Base-by-base conservation (phyloP, 805 yeast species). In the Ascoidea tarda region DNA sequence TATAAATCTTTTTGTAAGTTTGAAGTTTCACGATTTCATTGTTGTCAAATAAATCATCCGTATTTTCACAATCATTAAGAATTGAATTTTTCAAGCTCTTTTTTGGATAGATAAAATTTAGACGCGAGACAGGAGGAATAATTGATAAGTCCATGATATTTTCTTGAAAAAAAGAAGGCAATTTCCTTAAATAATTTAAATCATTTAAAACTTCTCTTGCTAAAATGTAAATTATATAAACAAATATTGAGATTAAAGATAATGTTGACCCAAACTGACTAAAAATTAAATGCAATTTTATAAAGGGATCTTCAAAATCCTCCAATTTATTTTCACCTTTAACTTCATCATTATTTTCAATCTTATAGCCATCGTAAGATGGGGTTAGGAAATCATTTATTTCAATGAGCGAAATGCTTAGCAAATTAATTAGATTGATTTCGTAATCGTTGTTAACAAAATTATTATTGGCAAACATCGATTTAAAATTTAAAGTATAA, bases 391-490 rank as follows among this genome's bases (percentile, higher is more conserved):
- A 38, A 38, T 10, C 8, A 38, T 38, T 38, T 1, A 38, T 38
- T 10, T 38, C 2, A 38, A 14, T 10, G 8, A 38, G 14, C 2
- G 44, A 38, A 38, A 38, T 38, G 4, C 4, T 38, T 38, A 38
- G 14, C 14, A 38, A 14, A 38, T 38, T 8, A 38, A 38, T 38
- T 21, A 52, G 14, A 32, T 48, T 46, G 28, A 50, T 14, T 33
- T 52, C 54, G 21, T 52, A 42, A 10, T 52, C 54, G 16, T 52
- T 52, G 32, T 50, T 46, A 6, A 49, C 31, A 32, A 50, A 50
- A 16, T 16, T 38, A 14, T 49, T 28, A 28, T 46, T 47, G 8
- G 44, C 8, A 14, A 38, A 38, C 14, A 14, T 10, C 2, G 8
- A 10, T 38, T 8, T 10, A 38, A 38, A 38, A 14, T 38, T 38